These are phyloP conservation scores for Penicillium desertorum DNA, from an alignment of 495 filamentous ascomycete genomes.

Conservation along the genomic window DNA sequence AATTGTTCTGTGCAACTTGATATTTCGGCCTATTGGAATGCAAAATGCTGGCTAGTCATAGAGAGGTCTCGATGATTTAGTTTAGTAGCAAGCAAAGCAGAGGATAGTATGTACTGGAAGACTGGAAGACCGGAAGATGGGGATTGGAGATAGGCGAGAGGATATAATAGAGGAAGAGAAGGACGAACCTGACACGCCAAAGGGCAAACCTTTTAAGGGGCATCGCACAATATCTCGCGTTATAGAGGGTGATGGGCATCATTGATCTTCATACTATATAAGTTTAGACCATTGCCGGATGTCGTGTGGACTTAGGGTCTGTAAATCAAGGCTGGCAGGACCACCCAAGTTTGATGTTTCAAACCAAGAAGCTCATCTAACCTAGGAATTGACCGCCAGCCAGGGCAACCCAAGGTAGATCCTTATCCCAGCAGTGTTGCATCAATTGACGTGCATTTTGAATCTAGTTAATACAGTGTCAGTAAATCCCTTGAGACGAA, in stretches of 20 bases:
- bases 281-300: background rate
- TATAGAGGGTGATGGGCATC: background rate
- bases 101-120: background rate
- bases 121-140: background rate
- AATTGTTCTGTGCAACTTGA: background rate
- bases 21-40: background rate
- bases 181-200: background rate
- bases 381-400: conserved; percentile 46
- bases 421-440: conserved; percentile 45
- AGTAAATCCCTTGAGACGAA: background rate
- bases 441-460: conserved; percentile 47
- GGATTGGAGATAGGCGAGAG: background rate
- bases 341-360: background rate
- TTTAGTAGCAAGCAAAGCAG: background rate
- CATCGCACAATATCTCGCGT: background rate
- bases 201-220: background rate
- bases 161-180: background rate
- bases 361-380: conserved; percentile 17
- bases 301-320: background rate
- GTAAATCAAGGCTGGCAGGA: background rate
- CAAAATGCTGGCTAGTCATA: background rate
- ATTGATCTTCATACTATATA: background rate
- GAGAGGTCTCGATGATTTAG: background rate
- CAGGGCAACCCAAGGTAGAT: conserved; percentile 45
- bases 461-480: conserved; percentile 26